phyloP scores from a whole-genome alignment of 2,329 filamentous ascomycete species.

The Coniella lustricola region DNA sequence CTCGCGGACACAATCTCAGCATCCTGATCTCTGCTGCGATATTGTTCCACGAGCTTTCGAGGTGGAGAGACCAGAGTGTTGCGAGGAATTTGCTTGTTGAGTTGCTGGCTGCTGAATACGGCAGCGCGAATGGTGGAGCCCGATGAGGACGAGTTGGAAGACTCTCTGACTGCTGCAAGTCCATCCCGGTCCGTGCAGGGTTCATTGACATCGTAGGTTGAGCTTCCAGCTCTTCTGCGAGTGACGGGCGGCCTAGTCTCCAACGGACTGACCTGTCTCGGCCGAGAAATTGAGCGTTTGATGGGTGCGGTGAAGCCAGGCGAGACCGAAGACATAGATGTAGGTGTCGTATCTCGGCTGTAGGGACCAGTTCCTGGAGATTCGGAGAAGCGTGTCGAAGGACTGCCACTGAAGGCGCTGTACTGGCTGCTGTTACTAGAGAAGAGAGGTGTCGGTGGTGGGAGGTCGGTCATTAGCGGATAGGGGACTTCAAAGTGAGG shows the following conservation, averaged over 20 bases:
- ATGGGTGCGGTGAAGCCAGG: constrained; percentile 50
- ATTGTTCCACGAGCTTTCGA: constrained; percentile 54
- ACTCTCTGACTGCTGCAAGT: constrained; percentile 61
- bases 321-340: constrained; percentile 69
- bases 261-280: constrained; percentile 48
- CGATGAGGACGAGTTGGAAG: constrained; percentile 65
- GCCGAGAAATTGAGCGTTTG: constrained; percentile 38
- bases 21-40: constrained; percentile 26
- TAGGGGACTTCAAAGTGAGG: constrained; percentile 42
- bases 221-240: constrained; percentile 49
- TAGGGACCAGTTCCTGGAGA: constrained; percentile 64
- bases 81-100: constrained; percentile 37
- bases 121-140: constrained; percentile 58
- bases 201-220: constrained; percentile 41
- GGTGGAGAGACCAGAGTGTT: constrained; percentile 54
- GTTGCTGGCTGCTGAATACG: constrained; percentile 39
- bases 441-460: constrained; percentile 61
- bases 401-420: constrained; percentile 59
- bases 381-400: constrained; percentile 68
- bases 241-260: constrained; percentile 53
- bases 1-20: background rate
- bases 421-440: constrained; percentile 49
- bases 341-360: constrained; percentile 71
- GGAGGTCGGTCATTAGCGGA: constrained; percentile 54
- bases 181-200: constrained; percentile 45